Evolutionary conservation across 352 stramenopile genomes (phyloP).

Genomic region (Pythium guiyangense): DNA sequence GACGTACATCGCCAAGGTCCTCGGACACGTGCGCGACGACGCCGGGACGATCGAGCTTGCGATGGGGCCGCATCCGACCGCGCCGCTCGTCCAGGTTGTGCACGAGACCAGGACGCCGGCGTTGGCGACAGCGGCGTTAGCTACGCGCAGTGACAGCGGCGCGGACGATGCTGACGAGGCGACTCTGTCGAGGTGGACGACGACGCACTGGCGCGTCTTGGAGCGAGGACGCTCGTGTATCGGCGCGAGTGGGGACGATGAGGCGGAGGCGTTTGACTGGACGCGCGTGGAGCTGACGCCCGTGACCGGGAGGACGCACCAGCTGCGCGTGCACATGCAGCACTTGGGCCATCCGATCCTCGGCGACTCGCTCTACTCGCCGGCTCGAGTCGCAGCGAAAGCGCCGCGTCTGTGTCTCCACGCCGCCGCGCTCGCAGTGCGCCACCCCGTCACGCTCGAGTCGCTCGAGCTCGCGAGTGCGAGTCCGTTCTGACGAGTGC

Average conservation of each 20-base stretch:
- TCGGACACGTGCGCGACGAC: conserved; percentile 27
- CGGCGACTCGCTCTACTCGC: conserved; percentile 87
- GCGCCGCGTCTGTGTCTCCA: too few relatives aligned
- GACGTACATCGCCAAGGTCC: conserved; percentile 50
- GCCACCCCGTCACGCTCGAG: conserved; percentile 36
- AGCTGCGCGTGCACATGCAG: conserved; percentile 93
- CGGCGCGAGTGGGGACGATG: too few relatives aligned
- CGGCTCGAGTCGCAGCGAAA: conserved; percentile 30
- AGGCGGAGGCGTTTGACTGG: conserved; percentile 4
- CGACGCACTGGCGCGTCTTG: conserved; percentile 18
- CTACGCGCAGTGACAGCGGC: not conserved
- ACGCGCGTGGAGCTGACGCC: conserved; percentile 65
- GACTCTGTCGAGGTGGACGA: conserved; percentile 11
- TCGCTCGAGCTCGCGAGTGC: conserved; percentile 29
- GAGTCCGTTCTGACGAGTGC: conserved; percentile 17
- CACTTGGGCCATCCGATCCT: conserved; percentile 91
- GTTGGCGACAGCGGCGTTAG: too few relatives aligned
- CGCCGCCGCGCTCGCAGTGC: conserved; percentile 29
- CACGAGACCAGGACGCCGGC: conserved; percentile 12
- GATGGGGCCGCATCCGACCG: conserved; percentile 46
- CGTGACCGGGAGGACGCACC: conserved; percentile 89
- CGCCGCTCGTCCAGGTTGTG: conserved; percentile 48
- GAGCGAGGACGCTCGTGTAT: not conserved
- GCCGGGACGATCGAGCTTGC: conserved; percentile 28
- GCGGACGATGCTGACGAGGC: conserved; percentile 1